phyloP scores from a whole-genome alignment of 2,329 filamentous ascomycete genomes.

The Neofusicoccum laricinum region DNA sequence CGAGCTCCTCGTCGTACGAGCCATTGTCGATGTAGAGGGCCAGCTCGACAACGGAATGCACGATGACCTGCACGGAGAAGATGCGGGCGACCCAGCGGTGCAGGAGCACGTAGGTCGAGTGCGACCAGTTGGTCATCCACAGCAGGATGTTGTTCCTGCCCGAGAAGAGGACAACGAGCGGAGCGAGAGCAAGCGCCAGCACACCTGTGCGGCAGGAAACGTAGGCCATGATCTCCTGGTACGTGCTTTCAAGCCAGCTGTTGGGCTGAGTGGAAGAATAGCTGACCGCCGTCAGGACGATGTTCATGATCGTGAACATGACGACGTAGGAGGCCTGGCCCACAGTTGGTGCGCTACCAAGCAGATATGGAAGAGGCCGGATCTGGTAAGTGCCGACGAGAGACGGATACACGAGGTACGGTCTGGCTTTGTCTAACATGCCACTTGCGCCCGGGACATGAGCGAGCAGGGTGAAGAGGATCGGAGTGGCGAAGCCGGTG shows the following conservation, averaged over 20 bases:
- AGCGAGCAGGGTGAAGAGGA: constrained; percentile 20
- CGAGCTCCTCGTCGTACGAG: background rate
- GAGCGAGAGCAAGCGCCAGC: constrained; percentile 62
- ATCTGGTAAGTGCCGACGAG: constrained; percentile 21
- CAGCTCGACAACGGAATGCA: constrained; percentile 53
- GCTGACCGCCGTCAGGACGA: constrained; percentile 20
- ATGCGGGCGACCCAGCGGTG: constrained; percentile 66
- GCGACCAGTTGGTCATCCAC: constrained; percentile 68
- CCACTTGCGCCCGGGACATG: no score
- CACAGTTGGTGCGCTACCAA: constrained; percentile 39
- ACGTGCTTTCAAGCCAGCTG: constrained; percentile 34
- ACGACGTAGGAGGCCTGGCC: constrained; percentile 47
- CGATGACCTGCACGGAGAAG: constrained; percentile 59
- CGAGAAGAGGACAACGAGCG: constrained; percentile 64
- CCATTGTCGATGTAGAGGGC: background rate
- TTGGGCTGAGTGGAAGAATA: constrained; percentile 36
- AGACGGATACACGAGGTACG: constrained; percentile 22
- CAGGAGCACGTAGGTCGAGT: constrained; percentile 64
- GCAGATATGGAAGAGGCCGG: constrained; percentile 19
- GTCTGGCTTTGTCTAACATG: constrained; percentile 19
- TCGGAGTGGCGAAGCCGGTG: constrained; percentile 22
- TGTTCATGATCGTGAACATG: constrained; percentile 22
- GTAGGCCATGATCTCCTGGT: constrained; percentile 49
- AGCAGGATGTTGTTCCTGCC: constrained; percentile 65
- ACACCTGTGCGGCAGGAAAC: constrained; percentile 63